Evolutionary conservation across 108 stramenopile species (phyloP).

Genomic region (Tribonema minus): DNA sequence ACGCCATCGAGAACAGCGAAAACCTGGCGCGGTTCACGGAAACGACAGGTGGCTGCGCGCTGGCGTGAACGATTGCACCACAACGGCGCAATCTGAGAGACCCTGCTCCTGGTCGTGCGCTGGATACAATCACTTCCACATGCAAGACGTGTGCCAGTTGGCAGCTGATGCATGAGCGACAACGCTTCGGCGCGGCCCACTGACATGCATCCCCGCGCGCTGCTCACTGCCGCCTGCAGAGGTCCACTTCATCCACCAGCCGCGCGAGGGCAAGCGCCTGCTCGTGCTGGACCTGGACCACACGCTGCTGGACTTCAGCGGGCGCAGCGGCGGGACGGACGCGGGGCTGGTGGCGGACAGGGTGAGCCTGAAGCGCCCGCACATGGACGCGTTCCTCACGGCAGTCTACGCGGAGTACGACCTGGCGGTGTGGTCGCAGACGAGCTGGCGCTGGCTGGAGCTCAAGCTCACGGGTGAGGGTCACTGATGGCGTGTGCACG

Average conservation of each 20-base stretch:
- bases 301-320: slow-evolving; percentile 82
- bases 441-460: slow-evolving; percentile 92
- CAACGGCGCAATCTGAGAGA: not conserved
- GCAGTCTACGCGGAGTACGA: slow-evolving; percentile 79
- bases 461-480: slow-evolving; percentile 87
- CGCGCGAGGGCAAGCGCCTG: slow-evolving; percentile 72
- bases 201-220: not conserved
- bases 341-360: not conserved
- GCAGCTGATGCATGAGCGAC: not conserved
- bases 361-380: slow-evolving; percentile 66
- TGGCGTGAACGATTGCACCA: not conserved
- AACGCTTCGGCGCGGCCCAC: not conserved
- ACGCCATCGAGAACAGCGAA: slow-evolving; percentile 62
- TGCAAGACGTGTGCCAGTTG: not conserved
- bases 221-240: too few species aligned
- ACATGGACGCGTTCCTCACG: slow-evolving; percentile 79
- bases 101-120: not conserved
- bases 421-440: slow-evolving; percentile 83
- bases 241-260: slow-evolving; percentile 78
- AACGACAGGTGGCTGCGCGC: too few species aligned
- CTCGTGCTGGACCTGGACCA: slow-evolving; percentile 92
- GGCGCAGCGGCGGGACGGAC: not conserved
- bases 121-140: not conserved
- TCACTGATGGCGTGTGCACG: too few species aligned
- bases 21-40: slow-evolving; percentile 80